Conservation (phyloP, 805 yeast genomes). For the Huiozyma sinensis region DNA sequence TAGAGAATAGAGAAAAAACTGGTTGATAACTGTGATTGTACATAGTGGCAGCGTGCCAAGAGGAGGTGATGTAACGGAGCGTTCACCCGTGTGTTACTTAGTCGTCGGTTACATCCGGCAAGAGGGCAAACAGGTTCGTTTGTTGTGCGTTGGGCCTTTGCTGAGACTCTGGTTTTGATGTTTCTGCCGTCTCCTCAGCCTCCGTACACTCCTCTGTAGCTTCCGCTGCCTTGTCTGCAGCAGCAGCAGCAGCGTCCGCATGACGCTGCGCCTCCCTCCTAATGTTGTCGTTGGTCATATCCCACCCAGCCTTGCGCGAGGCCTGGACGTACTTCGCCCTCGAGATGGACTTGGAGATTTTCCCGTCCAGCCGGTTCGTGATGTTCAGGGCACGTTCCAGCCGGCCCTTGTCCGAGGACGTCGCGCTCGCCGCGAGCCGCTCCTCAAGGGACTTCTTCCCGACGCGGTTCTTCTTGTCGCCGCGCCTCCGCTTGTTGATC, state of each 20-base stretch:
- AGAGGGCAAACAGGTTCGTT: constrained; percentile 22
- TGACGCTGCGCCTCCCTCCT: constrained; percentile 19
- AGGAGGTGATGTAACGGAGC: too few species aligned
- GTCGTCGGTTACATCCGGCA: constrained; percentile 27
- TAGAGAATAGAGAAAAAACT: too few species aligned
- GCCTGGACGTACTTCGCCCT: constrained; percentile 53
- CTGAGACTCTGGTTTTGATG: constrained; percentile 1
- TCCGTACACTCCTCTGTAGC: background rate
- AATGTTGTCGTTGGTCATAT: constrained; percentile 45
- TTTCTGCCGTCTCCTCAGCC: constrained; percentile 1
- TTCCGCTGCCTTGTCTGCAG: background rate
- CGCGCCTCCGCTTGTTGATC: constrained; percentile 33
- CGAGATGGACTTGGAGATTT: constrained; percentile 52
- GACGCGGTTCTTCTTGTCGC: constrained; percentile 13
- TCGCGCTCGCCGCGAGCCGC: constrained; percentile 17
- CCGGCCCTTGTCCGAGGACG: constrained; percentile 28
- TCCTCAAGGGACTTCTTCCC: constrained; percentile 17
- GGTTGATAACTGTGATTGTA: too few species aligned
- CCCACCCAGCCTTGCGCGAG: constrained; percentile 67
- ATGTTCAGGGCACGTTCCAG: constrained; percentile 41
- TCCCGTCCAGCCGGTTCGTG: constrained; percentile 46
- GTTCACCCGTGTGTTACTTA: background rate
- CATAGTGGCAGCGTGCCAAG: too few species aligned
- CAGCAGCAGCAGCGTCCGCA: background rate
- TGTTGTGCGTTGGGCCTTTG: background rate